Evolutionary conservation across 176 grass and related monocot species (phyloP).

Genomic region (Rhynchospora breviuscula): DNA sequence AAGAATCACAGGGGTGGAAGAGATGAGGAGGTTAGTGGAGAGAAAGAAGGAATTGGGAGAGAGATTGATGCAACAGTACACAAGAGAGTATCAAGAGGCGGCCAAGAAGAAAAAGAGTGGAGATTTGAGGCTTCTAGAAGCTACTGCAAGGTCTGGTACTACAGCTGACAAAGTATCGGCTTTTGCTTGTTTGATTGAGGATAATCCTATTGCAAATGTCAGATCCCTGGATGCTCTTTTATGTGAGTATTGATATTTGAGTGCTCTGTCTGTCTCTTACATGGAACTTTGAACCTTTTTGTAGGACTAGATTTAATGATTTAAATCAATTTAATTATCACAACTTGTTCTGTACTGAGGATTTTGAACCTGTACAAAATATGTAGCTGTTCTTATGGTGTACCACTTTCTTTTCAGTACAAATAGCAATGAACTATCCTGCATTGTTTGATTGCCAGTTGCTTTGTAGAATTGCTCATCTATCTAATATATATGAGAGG

Average conservation of each 20-base stretch:
- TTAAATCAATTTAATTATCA: neutral
- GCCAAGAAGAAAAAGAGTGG: slow-evolving; percentile 44
- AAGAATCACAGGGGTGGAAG: slow-evolving; percentile 30
- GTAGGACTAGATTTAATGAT: neutral
- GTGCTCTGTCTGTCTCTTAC: neutral
- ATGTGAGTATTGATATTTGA: slow-evolving; percentile 62
- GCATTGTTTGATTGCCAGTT: neutral
- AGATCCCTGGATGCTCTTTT: slow-evolving; percentile 80
- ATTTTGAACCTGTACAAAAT: neutral
- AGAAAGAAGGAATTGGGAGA: slow-evolving; percentile 60
- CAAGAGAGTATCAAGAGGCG: slow-evolving; percentile 46
- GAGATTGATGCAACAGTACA: slow-evolving; percentile 69
- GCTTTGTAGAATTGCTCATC: neutral
- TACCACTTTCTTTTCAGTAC: neutral
- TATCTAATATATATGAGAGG: neutral
- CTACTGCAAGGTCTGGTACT: slow-evolving; percentile 74
- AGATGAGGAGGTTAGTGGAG: slow-evolving; percentile 51
- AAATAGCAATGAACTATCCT: neutral
- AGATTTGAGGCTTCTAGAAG: slow-evolving; percentile 73
- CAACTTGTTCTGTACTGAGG: neutral
- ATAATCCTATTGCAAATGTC: slow-evolving; percentile 88
- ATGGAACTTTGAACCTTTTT: no score
- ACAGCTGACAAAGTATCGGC: slow-evolving; percentile 88
- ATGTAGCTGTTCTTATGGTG: neutral
- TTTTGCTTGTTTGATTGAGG: slow-evolving; percentile 81